phyloP scores from a whole-genome alignment of 495 filamentous ascomycete species.

The Tuber melanosporum region DNA sequence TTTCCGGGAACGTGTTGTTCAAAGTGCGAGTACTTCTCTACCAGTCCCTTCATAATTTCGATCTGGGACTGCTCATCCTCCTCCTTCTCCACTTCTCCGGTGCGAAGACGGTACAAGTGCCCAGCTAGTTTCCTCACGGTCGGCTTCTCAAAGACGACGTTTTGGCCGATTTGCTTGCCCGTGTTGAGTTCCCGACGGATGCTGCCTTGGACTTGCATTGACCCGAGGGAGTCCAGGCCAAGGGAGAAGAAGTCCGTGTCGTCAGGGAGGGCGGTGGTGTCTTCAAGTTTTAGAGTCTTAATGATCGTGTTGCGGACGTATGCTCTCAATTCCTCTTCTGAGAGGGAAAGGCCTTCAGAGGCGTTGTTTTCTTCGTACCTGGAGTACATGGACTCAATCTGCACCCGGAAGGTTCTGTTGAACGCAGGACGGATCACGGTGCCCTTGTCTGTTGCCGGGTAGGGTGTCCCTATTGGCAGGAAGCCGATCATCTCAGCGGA shows the following conservation, averaged over 20 bases:
- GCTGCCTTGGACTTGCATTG: constrained; percentile 52
- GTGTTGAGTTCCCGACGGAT: constrained; percentile 48
- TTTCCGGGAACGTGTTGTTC: constrained; percentile 41
- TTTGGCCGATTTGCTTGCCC: constrained; percentile 45
- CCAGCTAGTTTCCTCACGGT: constrained; percentile 48
- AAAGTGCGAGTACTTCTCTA: constrained; percentile 51
- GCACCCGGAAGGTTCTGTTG: constrained; percentile 47
- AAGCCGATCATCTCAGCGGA: constrained; percentile 31
- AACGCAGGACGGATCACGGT: constrained; percentile 52
- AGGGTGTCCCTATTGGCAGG: constrained; percentile 21
- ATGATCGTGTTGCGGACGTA: constrained; percentile 46
- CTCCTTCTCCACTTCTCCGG: constrained; percentile 33
- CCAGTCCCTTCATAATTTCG: constrained; percentile 46
- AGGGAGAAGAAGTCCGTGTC: constrained; percentile 52
- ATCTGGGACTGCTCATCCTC: constrained; percentile 38
- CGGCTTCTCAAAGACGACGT: constrained; percentile 52
- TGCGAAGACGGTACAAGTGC: constrained; percentile 47
- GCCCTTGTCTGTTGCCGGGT: constrained; percentile 36
- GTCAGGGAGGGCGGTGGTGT: constrained; percentile 37
- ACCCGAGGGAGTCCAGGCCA: constrained; percentile 58
- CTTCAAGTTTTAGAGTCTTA: constrained; percentile 44
- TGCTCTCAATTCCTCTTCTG: constrained; percentile 44
- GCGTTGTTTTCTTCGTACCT: constrained; percentile 37
- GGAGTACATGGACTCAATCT: constrained; percentile 50
- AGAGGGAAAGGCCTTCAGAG: constrained; percentile 43